These are phyloP conservation scores for Aaosphaeria pasadenensis DNA, from an alignment of 2,329 filamentous ascomycete species.

Conservation along the genomic window DNA sequence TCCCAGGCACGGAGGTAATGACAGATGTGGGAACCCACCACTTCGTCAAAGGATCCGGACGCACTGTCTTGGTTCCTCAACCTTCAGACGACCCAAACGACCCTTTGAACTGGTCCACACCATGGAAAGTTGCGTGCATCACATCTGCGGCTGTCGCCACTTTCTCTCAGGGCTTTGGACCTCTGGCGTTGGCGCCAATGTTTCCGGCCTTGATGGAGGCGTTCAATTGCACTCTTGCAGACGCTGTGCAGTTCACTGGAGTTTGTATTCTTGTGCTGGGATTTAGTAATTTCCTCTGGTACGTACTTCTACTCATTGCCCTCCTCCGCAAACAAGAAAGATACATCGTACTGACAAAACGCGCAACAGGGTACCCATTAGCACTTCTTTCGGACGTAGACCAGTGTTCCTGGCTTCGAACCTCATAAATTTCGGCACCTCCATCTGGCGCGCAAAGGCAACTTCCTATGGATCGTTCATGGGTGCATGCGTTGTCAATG, in stretches of 20 bases:
- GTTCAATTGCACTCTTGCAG: constrained; percentile 52
- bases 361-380: constrained; percentile 50
- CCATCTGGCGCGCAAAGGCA: constrained; percentile 59
- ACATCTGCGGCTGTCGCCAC: constrained; percentile 45
- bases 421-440: constrained; percentile 51
- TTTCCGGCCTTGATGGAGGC: constrained; percentile 57
- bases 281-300: constrained; percentile 61
- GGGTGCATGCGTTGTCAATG: constrained; percentile 61
- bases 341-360: background rate
- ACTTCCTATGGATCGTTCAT: constrained; percentile 61
- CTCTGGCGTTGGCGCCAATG: constrained; percentile 57
- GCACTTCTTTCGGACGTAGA: constrained; percentile 54
- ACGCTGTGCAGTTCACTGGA: constrained; percentile 57
- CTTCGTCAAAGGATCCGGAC: constrained; percentile 54
- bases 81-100: constrained; percentile 51
- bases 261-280: constrained; percentile 56
- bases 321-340: background rate
- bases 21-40: constrained; percentile 60
- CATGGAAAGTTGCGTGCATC: constrained; percentile 51
- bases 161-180: constrained; percentile 55
- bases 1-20: constrained; percentile 61
- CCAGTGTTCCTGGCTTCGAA: constrained; percentile 53
- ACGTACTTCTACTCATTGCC: constrained; percentile 6
- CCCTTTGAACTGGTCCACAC: constrained; percentile 53
- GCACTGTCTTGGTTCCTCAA: constrained; percentile 53